Base-by-base conservation (phyloP, 2,329 filamentous ascomycete genomes). In the Bimuria novae-zelandiae region DNA sequence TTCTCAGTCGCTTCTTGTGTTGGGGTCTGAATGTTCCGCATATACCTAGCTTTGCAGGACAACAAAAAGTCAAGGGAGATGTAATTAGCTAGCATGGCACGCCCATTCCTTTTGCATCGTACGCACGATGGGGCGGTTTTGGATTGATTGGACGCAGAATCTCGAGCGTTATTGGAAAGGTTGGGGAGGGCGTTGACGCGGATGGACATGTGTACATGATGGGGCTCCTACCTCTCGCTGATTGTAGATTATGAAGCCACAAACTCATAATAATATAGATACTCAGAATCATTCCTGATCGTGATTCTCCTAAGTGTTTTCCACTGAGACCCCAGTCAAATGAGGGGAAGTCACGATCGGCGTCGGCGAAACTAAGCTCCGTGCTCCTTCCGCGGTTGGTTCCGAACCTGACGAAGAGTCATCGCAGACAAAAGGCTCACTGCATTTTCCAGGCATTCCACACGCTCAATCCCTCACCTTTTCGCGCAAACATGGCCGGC, bases 401-500 rank as follows among this genome's bases (percentile, higher is more conserved):
- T 48, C 51, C 45, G 51, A 37, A 36, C 17, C 17, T 12, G n/a
- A 36, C 14, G 16, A 44, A 51, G 54, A 60, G 49, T 60, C 55
- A 61, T 46, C 44, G 36, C 21, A 22, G 32, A 37, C 14, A 19
- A 19, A 50, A 52, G 50, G 51, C 17, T 43, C 44, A 48, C 16
- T 36, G 30, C 49, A 25, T 39, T 43, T 52, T 57, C 60, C 59
- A 59, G 61, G 55, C 57, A 54, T 44, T 49, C 55, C 52, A 59
- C 41, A 52, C 55, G 52, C 49, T 47, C 49, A 57, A 40, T 21
- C 51, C 49, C 48, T 41, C 48, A 42, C 29, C 42, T 16, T 42
- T 49, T 51, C 46, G 16, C 57, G 54, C 62, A 57, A 72, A 55
- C 49, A 79, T 79, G 77, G 71, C 75, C 55, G 73, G 71, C 60